A percentile compares a stretch with the other conserved stretches of the same genome.
Conservation (phyloP, 257 asterid genomes). For the Solanum ossicruentum region DNA sequence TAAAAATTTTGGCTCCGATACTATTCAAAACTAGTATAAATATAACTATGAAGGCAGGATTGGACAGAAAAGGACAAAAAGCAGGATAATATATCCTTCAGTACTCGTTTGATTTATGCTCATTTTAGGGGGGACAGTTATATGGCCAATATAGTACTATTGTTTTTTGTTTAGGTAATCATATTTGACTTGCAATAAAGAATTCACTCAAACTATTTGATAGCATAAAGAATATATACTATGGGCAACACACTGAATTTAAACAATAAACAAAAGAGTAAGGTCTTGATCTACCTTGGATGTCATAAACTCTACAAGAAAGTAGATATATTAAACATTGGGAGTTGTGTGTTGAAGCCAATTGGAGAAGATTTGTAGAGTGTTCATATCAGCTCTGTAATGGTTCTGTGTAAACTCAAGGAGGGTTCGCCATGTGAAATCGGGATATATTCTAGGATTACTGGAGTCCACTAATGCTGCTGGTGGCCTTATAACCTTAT, state of each 20-base stretch:
- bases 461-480: background rate
- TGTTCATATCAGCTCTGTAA: slow-evolving; percentile 3
- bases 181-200: background rate
- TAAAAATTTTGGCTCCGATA: too few species aligned
- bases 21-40: too few species aligned
- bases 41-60: background rate
- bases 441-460: slow-evolving; percentile 2
- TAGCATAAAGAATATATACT: background rate
- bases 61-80: background rate
- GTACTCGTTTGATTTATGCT: too few species aligned
- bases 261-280: background rate
- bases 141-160: background rate
- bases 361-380: background rate
- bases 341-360: background rate
- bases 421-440: slow-evolving; percentile 1
- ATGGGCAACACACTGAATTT: background rate
- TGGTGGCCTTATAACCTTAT: slow-evolving; percentile 6
- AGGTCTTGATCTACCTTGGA: background rate
- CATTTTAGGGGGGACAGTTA: background rate
- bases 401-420: slow-evolving; percentile 1
- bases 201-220: background rate
- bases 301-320: background rate
- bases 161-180: background rate
- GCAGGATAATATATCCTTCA: background rate
- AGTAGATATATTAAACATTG: background rate